Conservation (phyloP, 169 alveolate genomes). For the Perkinsus chesapeaki region DNA sequence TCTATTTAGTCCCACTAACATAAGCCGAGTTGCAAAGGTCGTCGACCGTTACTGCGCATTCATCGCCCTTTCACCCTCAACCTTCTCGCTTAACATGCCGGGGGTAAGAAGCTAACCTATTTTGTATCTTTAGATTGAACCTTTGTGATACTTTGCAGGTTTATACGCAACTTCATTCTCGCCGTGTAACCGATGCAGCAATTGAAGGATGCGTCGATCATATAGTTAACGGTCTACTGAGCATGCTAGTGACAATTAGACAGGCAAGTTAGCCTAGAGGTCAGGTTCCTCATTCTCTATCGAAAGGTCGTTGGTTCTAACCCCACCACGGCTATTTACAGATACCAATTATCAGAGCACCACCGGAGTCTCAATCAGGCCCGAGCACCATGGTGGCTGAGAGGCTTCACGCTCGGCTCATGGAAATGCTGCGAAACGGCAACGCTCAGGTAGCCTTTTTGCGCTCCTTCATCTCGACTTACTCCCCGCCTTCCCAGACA, state of each 20-base stretch:
- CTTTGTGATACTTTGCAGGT: not conserved
- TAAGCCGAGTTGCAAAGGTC: conserved; percentile 34
- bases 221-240: conserved; percentile 26
- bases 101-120: not conserved
- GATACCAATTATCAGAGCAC: conserved; percentile 30
- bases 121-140: not conserved
- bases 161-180: conserved; percentile 16
- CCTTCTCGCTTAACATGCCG: conserved; percentile 33
- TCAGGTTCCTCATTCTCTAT: not conserved
- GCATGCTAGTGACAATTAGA: conserved; percentile 24
- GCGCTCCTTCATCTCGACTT: conserved; percentile 7
- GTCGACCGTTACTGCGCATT: conserved; percentile 41
- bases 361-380: conserved; percentile 20
- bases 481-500: conserved; percentile 8
- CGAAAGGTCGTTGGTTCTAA: not conserved
- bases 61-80: conserved; percentile 29
- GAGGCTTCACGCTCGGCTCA: conserved; percentile 27
- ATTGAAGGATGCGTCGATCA: conserved; percentile 26
- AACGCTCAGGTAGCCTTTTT: conserved; percentile 1
- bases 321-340: not conserved
- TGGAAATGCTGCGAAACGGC: conserved; percentile 16
- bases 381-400: conserved; percentile 38
- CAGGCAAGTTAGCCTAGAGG: not conserved
- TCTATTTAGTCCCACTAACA: conserved; percentile 20
- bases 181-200: conserved; percentile 16